Percentiles rank a stretch among this genome's conserved stretches.
Evolutionary conservation across 768 basidiomycete species (phyloP).

Genomic region (Lactarius akahatsu): DNA sequence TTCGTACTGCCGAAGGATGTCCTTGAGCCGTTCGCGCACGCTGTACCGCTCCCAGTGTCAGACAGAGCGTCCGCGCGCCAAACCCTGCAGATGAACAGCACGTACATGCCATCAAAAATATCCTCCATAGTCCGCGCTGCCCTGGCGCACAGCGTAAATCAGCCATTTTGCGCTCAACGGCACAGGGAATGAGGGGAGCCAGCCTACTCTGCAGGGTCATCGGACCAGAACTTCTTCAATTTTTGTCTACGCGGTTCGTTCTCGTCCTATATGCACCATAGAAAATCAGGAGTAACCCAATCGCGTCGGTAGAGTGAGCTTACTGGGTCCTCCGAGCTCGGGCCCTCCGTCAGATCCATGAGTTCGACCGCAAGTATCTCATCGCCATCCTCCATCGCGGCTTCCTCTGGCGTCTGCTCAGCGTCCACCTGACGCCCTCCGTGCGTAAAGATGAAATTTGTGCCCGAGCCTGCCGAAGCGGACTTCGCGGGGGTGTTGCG

Average conservation of each 20-base stretch:
- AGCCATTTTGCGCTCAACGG: background rate
- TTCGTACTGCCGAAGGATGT: conserved; percentile 84
- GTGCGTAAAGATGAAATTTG: conserved; percentile 86
- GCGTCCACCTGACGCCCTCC: conserved; percentile 76
- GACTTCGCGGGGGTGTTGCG: conserved; percentile 35
- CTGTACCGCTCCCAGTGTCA: conserved; percentile 39
- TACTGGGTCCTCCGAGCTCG: conserved; percentile 62
- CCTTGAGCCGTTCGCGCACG: conserved; percentile 82
- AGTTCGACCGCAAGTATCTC: conserved; percentile 87
- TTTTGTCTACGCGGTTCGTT: conserved; percentile 50
- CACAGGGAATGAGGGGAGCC: background rate
- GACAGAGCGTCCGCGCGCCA: background rate
- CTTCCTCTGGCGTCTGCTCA: conserved; percentile 83
- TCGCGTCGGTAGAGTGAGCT: background rate
- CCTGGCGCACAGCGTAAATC: conserved; percentile 39
- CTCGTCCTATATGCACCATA: conserved; percentile 51
- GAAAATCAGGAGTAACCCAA: background rate
- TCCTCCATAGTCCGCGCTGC: conserved; percentile 74
- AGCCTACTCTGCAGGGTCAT: conserved; percentile 70
- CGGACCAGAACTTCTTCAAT: conserved; percentile 79
- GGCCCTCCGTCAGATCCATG: conserved; percentile 82
- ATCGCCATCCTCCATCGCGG: conserved; percentile 84
- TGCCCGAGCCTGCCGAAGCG: conserved; percentile 38
- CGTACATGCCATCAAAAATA: conserved; percentile 84
- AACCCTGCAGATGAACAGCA: conserved; percentile 29